Percentiles rank a stretch among this genome's conserved stretches.
Evolutionary conservation across 306 rosid species (phyloP).

Genomic region (Vicia faba): DNA sequence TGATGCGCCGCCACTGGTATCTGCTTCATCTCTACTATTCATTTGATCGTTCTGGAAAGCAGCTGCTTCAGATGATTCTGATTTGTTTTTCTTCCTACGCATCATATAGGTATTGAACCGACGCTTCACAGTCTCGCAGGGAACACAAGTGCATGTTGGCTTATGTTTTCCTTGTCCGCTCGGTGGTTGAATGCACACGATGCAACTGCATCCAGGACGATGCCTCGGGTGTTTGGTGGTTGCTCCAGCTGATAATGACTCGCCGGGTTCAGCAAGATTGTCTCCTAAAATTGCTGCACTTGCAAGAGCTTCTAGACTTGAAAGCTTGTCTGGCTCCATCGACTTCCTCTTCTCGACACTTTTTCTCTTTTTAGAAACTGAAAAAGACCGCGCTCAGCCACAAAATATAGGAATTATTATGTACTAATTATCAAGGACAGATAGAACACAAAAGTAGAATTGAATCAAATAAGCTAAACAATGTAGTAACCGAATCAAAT

Average conservation of each 20-base stretch:
- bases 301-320: constrained; percentile 74
- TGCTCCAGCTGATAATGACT: constrained; percentile 50
- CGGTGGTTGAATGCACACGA: constrained; percentile 90
- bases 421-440: constrained; percentile 22
- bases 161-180: constrained; percentile 87
- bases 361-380: constrained; percentile 70
- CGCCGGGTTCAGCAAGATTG: constrained; percentile 47
- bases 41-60: constrained; percentile 36
- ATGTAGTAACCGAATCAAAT: too few species aligned
- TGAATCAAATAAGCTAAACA: too few species aligned
- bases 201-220: constrained; percentile 86
- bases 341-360: constrained; percentile 39
- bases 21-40: constrained; percentile 40
- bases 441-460: too few species aligned
- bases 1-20: constrained; percentile 39
- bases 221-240: constrained; percentile 89
- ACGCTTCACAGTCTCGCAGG: constrained; percentile 76
- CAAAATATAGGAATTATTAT: constrained; percentile 29
- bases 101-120: constrained; percentile 70
- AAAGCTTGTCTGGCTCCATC: constrained; percentile 45
- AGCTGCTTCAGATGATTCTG: constrained; percentile 53
- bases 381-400: constrained; percentile 13
- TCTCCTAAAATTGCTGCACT: constrained; percentile 72
- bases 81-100: constrained; percentile 72
- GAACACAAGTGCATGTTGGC: constrained; percentile 74